Base-by-base conservation (phyloP, 208 protist species). In the Trypanosoma platydactyli region DNA sequence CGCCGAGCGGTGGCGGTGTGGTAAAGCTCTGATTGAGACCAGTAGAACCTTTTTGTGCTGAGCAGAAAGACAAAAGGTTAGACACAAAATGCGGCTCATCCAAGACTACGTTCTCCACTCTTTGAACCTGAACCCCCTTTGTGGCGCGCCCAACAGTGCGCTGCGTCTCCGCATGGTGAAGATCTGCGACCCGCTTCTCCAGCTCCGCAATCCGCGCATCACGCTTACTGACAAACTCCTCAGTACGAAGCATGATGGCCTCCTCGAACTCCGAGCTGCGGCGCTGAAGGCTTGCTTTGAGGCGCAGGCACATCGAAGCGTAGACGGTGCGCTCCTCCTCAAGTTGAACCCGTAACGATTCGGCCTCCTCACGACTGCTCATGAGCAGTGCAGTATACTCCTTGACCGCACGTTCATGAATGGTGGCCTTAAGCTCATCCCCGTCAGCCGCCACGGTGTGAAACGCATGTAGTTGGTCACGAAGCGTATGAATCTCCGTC, bases 311-410 rank as follows among this genome's bases (percentile, higher is more conserved):
- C 41, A 60, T 79, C 52, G 75, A 24, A 22, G 77, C 76, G 59
- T 73, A 56, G n/a, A 48, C 62, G 11, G 60, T 51, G 53, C 68
- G 73, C 45, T 83, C 81, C 40, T 77, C 73, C 62, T 83, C 81
- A n/a, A 86, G 38, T 3, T 64, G 52, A 0, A 46, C 46, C 5
- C 68, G 69, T 46, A 83, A 55, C 48, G 40, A 7, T 6, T 67
- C 50, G 20, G 63, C 48, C 64, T 80, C 76, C 15, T 66, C 51
- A 3, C 66, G 76, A 24, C 65, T 78, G 9, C 61, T 67, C 3
- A 67, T 64, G 9, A 86, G 77, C 55, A 76, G 56, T 3, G 60
- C 45, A 22, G 62, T 64, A 40, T 53, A 80, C 52, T 83, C 73
- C n/a, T 53, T 65, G 13, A 77, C 35, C 13, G 77, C 57, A 12